Evolutionary conservation across 768 basidiomycete species (phyloP), one percentile per base, ranked within the genome.

Genomic region (Leccinum aurantiacum): DNA sequence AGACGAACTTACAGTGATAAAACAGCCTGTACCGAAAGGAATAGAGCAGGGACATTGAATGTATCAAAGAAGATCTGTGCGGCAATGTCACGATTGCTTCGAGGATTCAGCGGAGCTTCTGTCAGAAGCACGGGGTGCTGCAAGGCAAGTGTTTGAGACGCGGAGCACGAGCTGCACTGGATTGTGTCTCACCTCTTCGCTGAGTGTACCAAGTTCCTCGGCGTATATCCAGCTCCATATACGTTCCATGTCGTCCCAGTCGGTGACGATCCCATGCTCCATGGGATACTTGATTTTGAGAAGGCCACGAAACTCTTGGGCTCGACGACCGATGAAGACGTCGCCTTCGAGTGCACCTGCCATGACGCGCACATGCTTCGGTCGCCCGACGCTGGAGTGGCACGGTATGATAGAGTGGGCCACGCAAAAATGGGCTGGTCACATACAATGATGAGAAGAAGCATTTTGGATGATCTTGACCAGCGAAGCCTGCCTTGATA

Each of bases 231-330:
- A 95, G 65, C 84, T 90, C 97, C 97, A 99, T 82, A 99, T 98
- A 61, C 92, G 87, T 74, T 99, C 97, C 97, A 99, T 99, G 71
- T 99, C 97, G 72, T 99, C 97, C 96, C 97, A 99, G 78, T 99
- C 93, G 38, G 92, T 96, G 9, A 99, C 97, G 60, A 99, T 95
- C 13, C 97, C 97, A 74, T 98, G 97, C 73, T 96, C 93, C 89
- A 99, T 98, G 27, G 97, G 97, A 72, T 98, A 99, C 75, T 95
- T 96, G 68, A 98, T 95, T 82, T 96, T 96, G 66, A 99, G 80
- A 65, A 99, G 79, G 10, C 97, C 97, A 56, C 97, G 82, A 65
- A 94, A 90, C 69, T 98, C 97, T 76, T 99, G 96, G 17, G 97
- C 97, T 65, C 89, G 87, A 68, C 90, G 82, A 3, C 97, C 97